Base-by-base conservation (phyloP, 371 early-diverging fungal genomes). In the Conidiobolus incongruus region DNA sequence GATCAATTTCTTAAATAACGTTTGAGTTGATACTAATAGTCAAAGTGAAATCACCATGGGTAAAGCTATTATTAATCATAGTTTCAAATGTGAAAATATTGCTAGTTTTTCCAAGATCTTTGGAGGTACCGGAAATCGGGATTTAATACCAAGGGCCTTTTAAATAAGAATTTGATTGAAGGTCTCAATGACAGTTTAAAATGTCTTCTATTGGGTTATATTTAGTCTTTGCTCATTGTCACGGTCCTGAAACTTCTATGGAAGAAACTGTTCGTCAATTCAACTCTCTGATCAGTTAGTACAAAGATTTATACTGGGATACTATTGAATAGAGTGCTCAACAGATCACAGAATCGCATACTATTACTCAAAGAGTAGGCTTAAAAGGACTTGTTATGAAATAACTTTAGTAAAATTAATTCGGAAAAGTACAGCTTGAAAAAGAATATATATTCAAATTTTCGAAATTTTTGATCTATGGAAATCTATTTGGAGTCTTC, bases 391-490 rank as follows among this genome's bases (percentile, higher is more conserved):
- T 81, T 11, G 55, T 77, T 48, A 61, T 70, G 52, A 71, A 82
- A 62, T 78, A 82, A 52, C 75, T 80, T 10, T 82, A 87, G 56
- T 87, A 87, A 58, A 81, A 82, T 55, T 72, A 83, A 79, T 66
- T 61, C 42, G 68, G 69, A 0, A 87, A 61, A 84, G 88, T 85
- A 69, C 70, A 16, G 70, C 79, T 0, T 70, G 77, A 53, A 68
- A 81, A 52, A 68, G 83, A 45, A 62, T 66, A 13, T 81, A 87
- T 47, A 85, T 85, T 2, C 66, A 73, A 43, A 54, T 61, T 29
- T 65, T 84, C 10, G 83, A 28, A 72, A 81, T 37, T 68, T 66
- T 11, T 81, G 68, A 70, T 0, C 61, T 84, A 47, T 85, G 88
- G 2, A 63, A 73, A 10, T 76, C 81, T 26, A 73, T 66, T 29